Base-by-base conservation (phyloP, 2,329 filamentous ascomycete species). In the Clonostachys chloroleuca region DNA sequence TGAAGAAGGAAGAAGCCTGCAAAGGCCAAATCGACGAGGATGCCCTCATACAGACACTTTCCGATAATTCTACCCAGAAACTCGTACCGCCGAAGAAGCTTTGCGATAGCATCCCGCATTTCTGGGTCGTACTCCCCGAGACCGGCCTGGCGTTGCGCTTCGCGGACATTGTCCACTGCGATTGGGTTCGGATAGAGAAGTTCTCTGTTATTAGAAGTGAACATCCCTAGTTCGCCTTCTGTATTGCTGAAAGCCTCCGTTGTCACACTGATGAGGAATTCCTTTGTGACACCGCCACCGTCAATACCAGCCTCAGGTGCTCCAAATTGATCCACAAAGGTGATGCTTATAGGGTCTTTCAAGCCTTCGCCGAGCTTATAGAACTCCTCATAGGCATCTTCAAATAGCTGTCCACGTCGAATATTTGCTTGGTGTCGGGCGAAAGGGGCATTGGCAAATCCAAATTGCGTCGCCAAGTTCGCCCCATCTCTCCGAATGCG, bases 1-100 rank as follows among this genome's bases (percentile, higher is more conserved):
- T 97, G 96, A 50, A 96, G 80, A 7, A 99, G 78, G 69, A 99
- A 99, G 71, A 99, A 99, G 1, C 89, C 86, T 1, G 92, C 92
- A 71, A 99, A 99, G 44, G 83, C 83, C 50, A 96, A 85, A 65
- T 99, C 92, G 42, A 97, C 85, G 4, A 99, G 77, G 41, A 99
- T 97, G 1, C 92, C 92, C 69, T 99, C 94, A 61, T 99, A 99
- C 59, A 99, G 75, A 66, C 94, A 99, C 64, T 99, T 99, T 12
- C 94, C 94, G 24, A 99, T 85, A 30, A 99, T 81, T 5, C 94
- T 86, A 2, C 94, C 94, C 0, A 97, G 74, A 55, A 99, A 99
- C 60, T 97, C 92, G 60, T 90, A 97, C 13, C 84, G 81, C 51
- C 80, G 80, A 6, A 94, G 72, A 14, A 94, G 66, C 30, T 83